Base-by-base conservation (phyloP, 495 filamentous ascomycete genomes). In the Neurospora pannonica region DNA sequence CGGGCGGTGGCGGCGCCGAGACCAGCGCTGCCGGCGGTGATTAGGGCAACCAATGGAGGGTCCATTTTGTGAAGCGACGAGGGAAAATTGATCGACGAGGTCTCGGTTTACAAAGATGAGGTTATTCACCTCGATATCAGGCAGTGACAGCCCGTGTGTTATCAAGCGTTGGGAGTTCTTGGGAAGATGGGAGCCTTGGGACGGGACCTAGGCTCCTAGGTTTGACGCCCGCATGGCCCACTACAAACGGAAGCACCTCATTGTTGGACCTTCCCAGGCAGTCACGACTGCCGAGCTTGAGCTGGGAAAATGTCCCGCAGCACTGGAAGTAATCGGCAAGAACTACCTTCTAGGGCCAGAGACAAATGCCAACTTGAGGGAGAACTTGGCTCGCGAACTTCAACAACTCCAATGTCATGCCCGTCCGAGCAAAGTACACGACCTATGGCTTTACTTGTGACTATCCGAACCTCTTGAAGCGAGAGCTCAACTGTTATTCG, bases 11-110 rank as follows among this genome's bases (percentile, higher is more conserved):
- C 84, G 3, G 88, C 88, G 37, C 88, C 88, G 37, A 90, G 85
- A 9, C 88, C 88, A 24, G 87, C 87, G 37, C 84, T 86, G 39
- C 85, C 84, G 34, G 88, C 88, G 7, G 88, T 89, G 36, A 90
- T 83, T 8, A 90, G 83, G 38, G 82, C 86, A 21, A 89, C 88
- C 13, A 73, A 37, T 4, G 74, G 76, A n/a, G 21, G 3, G 28
- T 34, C 42, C 40, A 54, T 69, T 37, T 6, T 24, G n/a, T 24
- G 21, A 24, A 54, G 19, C 3, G 9, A 54, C 10, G 46, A 13
- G 5, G 17, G 38, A 7, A 42, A 10, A 24, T 19, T 19, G 21
- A 54, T 38, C 6, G 43, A 21, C 31, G 42, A 38, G 54, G 11
- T 31, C 24, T 31, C 13, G 15, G 24, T 17, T 62, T 1, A 62